Evolutionary conservation across 1,139 yeast genomes (phyloP), one percentile per base, ranked within the genome.

Genomic region (Pichia sp.): DNA sequence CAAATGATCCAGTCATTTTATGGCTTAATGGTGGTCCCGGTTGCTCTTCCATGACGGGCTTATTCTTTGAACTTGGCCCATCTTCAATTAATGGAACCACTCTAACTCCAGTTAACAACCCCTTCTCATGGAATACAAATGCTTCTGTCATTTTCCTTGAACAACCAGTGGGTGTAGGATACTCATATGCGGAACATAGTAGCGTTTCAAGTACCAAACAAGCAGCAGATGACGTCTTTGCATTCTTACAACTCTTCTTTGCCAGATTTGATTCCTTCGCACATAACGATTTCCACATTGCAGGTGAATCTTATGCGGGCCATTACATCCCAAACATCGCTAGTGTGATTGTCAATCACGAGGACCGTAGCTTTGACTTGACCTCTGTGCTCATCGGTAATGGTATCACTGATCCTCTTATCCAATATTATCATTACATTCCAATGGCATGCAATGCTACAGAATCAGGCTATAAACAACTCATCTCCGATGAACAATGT

Each of bases 11-110:
- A 8, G 67, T 86, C 33, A 72, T 87, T 36, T 66, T 87, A 50
- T 87, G 96, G 95, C 69, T 86, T 52, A 86, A 85, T 53, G 94
- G 94, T 50, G 94, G 94, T 16, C 94, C 94, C 31, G 96, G 96
- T 10, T 85, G 95, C 60, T 82, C 94, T 11, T 82, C 94, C 4
- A 63, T 85, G 60, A 84, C 94, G 22, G 96, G 96, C n/a, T 68
- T 86, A 47, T 83, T 86, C 58, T 85, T 86, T 53, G 96, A 87
- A 63, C 69, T 86, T 55, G 96, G 96, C 19, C 93, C 96, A 21
- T 72, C 94, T 3, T 71, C 83, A 16, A 77, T 87, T 45, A 38
- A 44, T 29, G 77, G 72, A 49, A 56, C 70, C 22, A 70, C 79
- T 40, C 63, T 82, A 50, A 74, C 77, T 54, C 93, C 94, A 21